Percentiles rank a stretch among this genome's conserved stretches.
These are phyloP conservation scores for Fusarium nematophilum DNA, from an alignment of 2,329 filamentous ascomycete genomes.

Conservation along the genomic window DNA sequence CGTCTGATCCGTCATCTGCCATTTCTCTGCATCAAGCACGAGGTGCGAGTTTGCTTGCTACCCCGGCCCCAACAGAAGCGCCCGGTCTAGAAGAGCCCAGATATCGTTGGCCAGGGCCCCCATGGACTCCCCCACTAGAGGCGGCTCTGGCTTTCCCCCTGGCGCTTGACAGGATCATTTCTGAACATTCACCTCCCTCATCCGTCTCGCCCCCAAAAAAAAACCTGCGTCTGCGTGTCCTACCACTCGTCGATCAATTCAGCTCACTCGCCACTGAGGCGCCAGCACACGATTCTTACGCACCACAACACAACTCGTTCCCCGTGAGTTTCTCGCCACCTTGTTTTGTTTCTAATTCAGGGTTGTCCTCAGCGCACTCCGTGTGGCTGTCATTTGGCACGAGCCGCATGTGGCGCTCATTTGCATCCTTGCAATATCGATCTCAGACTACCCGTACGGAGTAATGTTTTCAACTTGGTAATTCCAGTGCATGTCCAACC, in stretches of 20 bases:
- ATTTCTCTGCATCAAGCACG: slow-evolving; percentile 15
- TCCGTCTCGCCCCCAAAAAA: slow-evolving; percentile 17
- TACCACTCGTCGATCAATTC: slow-evolving; percentile 4
- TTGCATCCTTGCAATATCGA: too few species aligned
- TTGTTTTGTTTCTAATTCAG: slow-evolving; percentile 12
- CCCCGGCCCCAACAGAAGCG: slow-evolving; percentile 31
- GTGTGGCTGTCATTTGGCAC: too few species aligned
- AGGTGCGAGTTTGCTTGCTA: slow-evolving; percentile 18
- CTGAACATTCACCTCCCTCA: slow-evolving; percentile 39
- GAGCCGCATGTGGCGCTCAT: too few species aligned
- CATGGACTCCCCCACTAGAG: slow-evolving; percentile 21
- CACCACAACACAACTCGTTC: slow-evolving; percentile 2
- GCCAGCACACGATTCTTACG: slow-evolving; percentile 22
- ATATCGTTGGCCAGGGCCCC: slow-evolving; percentile 26
- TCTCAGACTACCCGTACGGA: too few species aligned
- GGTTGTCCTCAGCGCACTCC: background rate
- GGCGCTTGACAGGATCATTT: slow-evolving; percentile 15
- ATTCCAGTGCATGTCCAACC: too few species aligned
- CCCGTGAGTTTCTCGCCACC: slow-evolving; percentile 22
- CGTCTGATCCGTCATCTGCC: slow-evolving; percentile 28
- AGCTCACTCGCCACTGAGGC: slow-evolving; percentile 21
- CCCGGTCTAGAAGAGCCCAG: slow-evolving; percentile 32
- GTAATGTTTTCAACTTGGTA: too few species aligned
- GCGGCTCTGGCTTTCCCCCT: slow-evolving; percentile 34
- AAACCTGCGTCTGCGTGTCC: slow-evolving; percentile 13